Evolutionary conservation across 768 basidiomycete genomes (phyloP), one percentile per base, ranked within the genome.

Genomic region (Mycena amicta): DNA sequence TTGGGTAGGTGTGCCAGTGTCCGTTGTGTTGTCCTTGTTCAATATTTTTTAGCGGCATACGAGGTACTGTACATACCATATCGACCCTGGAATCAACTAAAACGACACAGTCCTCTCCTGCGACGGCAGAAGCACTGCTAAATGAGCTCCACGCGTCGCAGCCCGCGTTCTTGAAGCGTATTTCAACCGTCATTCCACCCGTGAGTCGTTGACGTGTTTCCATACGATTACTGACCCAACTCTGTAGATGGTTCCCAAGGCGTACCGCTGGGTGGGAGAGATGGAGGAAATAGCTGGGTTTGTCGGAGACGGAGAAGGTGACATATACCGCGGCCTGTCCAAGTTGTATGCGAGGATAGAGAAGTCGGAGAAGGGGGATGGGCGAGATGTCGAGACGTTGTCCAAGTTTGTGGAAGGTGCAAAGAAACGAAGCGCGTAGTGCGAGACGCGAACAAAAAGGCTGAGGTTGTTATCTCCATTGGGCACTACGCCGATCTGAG

Each of bases 271-370:
- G 80, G 77, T 82, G 15, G 81, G 79, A 46, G 85, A 87, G 72
- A 87, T 85, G 85, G 73, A 82, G 52, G 87, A 88, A 68, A 85
- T 88, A 39, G 77, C 79, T 2, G 73, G 69, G 5, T 87, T 86
- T 67, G 81, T 87, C 11, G 78, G 78, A 8, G 75, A 71, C 5
- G 72, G 66, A 1, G 77, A 79, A 56, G 76, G 75, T 0, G 73
- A 78, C 23, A 77, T 80, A 4, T 81, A 83, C 65, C 67, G 74
- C 47, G 84, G 82, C 6, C 64, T 85, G 41, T 75, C 83, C 23
- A 71, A 71, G 57, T 57, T 80, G 53, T 84, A 81, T 61, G 70
- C 74, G 57, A 69, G 80, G 31, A 67, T 85, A 2, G 77, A 79
- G 45, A 62, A 59, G 39, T 76, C 80, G 2, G 56, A 80, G 45